Percentiles rank a stretch among this genome's conserved stretches.
phyloP scores from a whole-genome alignment of 2,329 filamentous ascomycete species.

The Dactylellina parvicollis region DNA sequence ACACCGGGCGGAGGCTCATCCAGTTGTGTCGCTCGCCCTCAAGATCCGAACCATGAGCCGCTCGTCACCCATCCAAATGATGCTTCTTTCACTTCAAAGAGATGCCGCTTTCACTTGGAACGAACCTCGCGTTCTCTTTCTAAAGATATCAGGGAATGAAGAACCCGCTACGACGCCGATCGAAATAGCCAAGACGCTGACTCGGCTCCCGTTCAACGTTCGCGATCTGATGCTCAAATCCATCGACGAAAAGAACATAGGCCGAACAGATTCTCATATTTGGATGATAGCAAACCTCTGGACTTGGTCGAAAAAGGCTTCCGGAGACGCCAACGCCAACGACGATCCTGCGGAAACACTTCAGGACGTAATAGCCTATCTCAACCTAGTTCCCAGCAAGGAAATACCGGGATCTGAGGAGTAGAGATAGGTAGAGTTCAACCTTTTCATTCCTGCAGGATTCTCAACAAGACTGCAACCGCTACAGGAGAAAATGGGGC shows the following conservation, averaged over 20 bases:
- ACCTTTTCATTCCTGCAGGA: background rate
- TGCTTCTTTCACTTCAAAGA: slow-evolving; percentile 37
- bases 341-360: slow-evolving; percentile 47
- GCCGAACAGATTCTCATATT: slow-evolving; percentile 23
- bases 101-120: slow-evolving; percentile 37
- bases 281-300: slow-evolving; percentile 51
- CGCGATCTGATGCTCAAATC: slow-evolving; percentile 39
- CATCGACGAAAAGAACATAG: slow-evolving; percentile 28
- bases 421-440: background rate
- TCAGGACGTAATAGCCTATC: slow-evolving; percentile 50
- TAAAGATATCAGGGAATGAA: slow-evolving; percentile 48
- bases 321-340: slow-evolving; percentile 25
- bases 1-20: background rate
- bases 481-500: background rate
- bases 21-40: background rate
- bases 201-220: slow-evolving; percentile 43
- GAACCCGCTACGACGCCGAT: slow-evolving; percentile 47
- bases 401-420: slow-evolving; percentile 29
- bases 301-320: slow-evolving; percentile 45
- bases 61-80: slow-evolving; percentile 20
- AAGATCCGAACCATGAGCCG: slow-evolving; percentile 8
- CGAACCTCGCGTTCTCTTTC: slow-evolving; percentile 26
- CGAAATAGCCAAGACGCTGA: slow-evolving; percentile 47
- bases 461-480: no score
- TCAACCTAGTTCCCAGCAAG: slow-evolving; percentile 29